A percentile compares a stretch with the other conserved stretches of the same genome.
These are phyloP conservation scores for Diaporthe batatas DNA, from an alignment of 2,329 filamentous ascomycete species.

Conservation along the genomic window DNA sequence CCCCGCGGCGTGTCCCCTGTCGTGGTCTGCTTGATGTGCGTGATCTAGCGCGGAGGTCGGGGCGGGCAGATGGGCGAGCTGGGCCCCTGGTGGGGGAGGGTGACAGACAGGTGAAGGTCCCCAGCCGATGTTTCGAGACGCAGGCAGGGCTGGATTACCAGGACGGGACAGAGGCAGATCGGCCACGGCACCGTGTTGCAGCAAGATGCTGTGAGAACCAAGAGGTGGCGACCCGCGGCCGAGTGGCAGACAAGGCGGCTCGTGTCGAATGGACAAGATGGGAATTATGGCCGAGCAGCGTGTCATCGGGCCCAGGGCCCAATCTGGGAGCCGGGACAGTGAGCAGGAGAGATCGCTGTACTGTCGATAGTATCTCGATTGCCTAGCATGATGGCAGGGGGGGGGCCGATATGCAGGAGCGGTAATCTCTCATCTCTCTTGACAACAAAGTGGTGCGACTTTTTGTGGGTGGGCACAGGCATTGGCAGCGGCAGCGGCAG, in stretches of 20 bases:
- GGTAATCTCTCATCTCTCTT: conserved; percentile 43
- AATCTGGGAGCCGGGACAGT: conserved; percentile 33
- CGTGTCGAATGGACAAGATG: conserved; percentile 33
- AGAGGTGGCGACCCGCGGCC: conserved; percentile 28
- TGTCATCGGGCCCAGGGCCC: conserved; percentile 27
- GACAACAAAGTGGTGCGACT: conserved; percentile 45
- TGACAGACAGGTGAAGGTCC: not conserved
- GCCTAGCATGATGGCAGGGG: conserved; percentile 37
- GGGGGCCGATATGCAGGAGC: conserved; percentile 35
- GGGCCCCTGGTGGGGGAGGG: conserved; percentile 25
- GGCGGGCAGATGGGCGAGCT: conserved; percentile 10
- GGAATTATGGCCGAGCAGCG: conserved; percentile 28
- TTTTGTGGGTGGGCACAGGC: conserved; percentile 42
- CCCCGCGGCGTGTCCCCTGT: conserved; percentile 5
- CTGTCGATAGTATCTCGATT: conserved; percentile 40
- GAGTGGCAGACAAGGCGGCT: conserved; percentile 29
- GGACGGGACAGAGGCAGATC: conserved; percentile 12
- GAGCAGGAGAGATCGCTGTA: conserved; percentile 36
- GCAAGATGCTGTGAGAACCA: conserved; percentile 26
- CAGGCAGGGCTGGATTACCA: not conserved
- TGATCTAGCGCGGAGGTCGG: conserved; percentile 18
- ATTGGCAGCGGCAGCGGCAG: conserved; percentile 21
- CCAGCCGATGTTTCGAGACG: conserved; percentile 18
- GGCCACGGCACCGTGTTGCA: conserved; percentile 26
- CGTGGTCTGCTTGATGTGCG: not conserved